Base-by-base conservation (phyloP, 306 rosid genomes). In the Lathyrus aphaca region DNA sequence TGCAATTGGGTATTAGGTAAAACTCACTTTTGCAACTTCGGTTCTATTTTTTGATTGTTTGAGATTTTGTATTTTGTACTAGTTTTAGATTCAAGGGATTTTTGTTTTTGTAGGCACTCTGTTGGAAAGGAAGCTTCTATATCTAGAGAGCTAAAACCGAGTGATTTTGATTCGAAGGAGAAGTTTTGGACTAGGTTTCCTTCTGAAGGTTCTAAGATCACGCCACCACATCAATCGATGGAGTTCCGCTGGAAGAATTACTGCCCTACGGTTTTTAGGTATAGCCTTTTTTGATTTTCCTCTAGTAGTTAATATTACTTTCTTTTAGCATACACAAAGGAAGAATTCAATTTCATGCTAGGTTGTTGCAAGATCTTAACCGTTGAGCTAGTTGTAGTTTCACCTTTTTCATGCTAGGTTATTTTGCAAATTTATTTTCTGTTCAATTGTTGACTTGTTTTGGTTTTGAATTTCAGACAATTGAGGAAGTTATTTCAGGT, bases 141-240 rank as follows among this genome's bases (percentile, higher is more conserved):
- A 12, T 48, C 71, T 43, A 69, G 90, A 40, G 67, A 66, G 29
- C 84, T 95, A 21, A 91, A 76, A 77, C 37, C 72, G 3, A 72
- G 84, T 69, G 96, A 91, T 84, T 95, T 95, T 69, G 96, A 91
- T 77, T 95, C 96, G 0, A 90, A 81, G 55, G 95, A 89, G 82
- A 95, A 95, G 78, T 95, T 95, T 79, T 95, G 99, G 99, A 95
- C 96, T 0, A 86, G 93, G 82, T 95, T 95, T 84, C 97, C 99
- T 0, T 51, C 92, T 1, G 95, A 89, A 60, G 99, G 99, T 48
- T 91, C 99, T 4, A 95, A 81, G 83, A 72, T 64, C 69, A 95
- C 99, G 3, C 99, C 99, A 1, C 97, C 99, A 0, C 99, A 95
- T 79, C 97, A 83, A 51, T 95, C 97, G 0, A 62, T 59, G 13